Percentiles rank a stretch among this genome's conserved stretches.
These are phyloP conservation scores for Pseudogymnoascus destructans DNA, from an alignment of 2,329 filamentous ascomycete species.

Conservation along the genomic window DNA sequence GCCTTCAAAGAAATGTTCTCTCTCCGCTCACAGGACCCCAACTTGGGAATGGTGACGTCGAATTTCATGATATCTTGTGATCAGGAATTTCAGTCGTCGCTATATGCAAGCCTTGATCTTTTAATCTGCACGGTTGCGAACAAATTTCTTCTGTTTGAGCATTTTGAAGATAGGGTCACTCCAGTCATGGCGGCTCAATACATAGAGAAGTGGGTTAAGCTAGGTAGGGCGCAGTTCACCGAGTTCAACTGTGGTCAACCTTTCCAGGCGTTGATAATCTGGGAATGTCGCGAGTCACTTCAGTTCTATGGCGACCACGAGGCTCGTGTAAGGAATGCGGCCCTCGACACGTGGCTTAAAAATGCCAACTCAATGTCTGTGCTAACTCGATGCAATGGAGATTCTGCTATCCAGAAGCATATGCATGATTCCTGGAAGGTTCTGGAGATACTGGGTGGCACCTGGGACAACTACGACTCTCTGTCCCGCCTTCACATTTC, in stretches of 20 bases:
- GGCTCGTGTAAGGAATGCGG: constrained; percentile 28
- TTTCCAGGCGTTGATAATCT: constrained; percentile 36
- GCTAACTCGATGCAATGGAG: constrained; percentile 37
- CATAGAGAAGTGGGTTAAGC: constrained; percentile 28
- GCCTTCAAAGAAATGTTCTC: constrained; percentile 3
- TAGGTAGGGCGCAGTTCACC: constrained; percentile 34
- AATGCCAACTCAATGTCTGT: constrained; percentile 34
- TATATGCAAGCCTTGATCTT: constrained; percentile 1
- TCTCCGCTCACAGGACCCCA: constrained; percentile 1
- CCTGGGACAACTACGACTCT: constrained; percentile 19
- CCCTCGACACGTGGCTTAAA: constrained; percentile 35
- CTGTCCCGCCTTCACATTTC: constrained; percentile 21
- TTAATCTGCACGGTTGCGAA: constrained; percentile 26
- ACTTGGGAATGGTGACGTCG: neutral
- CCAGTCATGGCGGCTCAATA: constrained; percentile 25
- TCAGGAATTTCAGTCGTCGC: neutral
- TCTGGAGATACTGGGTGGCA: constrained; percentile 33
- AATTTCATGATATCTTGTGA: constrained; percentile 9
- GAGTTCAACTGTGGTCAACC: constrained; percentile 40
- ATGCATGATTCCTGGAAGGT: constrained; percentile 36
- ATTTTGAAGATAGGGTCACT: constrained; percentile 29
- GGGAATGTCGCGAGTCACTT: constrained; percentile 32
- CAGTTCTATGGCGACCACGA: constrained; percentile 33
- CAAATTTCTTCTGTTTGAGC: constrained; percentile 31
- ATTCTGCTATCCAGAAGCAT: constrained; percentile 36